Evolutionary conservation across 345 rosid genomes (phyloP).

Genomic region (Eucalyptus pauciflora): DNA sequence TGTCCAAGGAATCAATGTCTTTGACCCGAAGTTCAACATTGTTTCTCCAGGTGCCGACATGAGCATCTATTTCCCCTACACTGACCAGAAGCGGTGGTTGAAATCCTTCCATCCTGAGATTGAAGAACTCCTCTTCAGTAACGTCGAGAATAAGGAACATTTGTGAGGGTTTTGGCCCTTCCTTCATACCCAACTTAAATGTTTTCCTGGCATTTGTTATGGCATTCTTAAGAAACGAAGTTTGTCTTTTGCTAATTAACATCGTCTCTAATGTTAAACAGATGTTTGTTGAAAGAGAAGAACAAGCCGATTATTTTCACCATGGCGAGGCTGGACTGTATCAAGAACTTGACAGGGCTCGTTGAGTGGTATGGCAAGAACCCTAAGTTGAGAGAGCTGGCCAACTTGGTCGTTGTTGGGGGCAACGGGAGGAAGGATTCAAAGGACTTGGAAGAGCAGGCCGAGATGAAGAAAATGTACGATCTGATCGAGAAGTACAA

Average conservation of each 20-base stretch:
- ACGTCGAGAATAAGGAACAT: slow-evolving; percentile 69
- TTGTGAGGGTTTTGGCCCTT: slow-evolving; percentile 17
- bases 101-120: slow-evolving; percentile 50
- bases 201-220: neutral
- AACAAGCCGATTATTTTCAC: slow-evolving; percentile 81
- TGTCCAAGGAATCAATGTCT: slow-evolving; percentile 63
- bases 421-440: slow-evolving; percentile 87
- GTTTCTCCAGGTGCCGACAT: slow-evolving; percentile 74
- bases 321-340: slow-evolving; percentile 91
- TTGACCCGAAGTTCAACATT: slow-evolving; percentile 82
- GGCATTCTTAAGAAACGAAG: neutral
- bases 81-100: slow-evolving; percentile 33
- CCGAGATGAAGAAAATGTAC: slow-evolving; percentile 87
- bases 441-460: slow-evolving; percentile 73
- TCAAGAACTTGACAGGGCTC: slow-evolving; percentile 77
- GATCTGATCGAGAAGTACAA: slow-evolving; percentile 47
- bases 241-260: neutral
- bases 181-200: neutral
- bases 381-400: slow-evolving; percentile 46
- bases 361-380: slow-evolving; percentile 96
- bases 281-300: slow-evolving; percentile 68
- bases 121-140: slow-evolving; percentile 62
- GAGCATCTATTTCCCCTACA: slow-evolving; percentile 66
- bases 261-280: neutral
- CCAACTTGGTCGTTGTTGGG: slow-evolving; percentile 80